These are phyloP conservation scores for Annulohypoxylon stygium DNA, from an alignment of 495 filamentous ascomycete genomes.

Conservation along the genomic window DNA sequence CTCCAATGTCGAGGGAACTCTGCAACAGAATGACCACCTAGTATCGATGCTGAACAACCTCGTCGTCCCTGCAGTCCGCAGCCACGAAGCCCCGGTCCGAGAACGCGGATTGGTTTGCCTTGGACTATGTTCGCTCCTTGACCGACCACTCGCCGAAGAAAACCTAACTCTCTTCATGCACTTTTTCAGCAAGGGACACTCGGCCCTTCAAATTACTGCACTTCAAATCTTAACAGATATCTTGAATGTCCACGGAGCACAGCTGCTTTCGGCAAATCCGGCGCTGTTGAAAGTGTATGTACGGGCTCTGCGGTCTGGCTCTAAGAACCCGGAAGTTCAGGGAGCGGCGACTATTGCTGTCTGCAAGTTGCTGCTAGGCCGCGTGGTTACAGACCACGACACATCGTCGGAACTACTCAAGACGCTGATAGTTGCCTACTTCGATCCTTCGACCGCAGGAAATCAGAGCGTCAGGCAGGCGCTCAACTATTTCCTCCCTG, in stretches of 20 bases:
- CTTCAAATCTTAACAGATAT: slow-evolving; percentile 96
- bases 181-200: slow-evolving; percentile 93
- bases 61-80: slow-evolving; percentile 92
- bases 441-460: slow-evolving; percentile 83
- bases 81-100: slow-evolving; percentile 91
- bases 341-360: slow-evolving; percentile 84
- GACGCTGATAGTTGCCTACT: slow-evolving; percentile 85
- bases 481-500: slow-evolving; percentile 94
- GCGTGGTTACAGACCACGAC: slow-evolving; percentile 69
- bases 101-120: slow-evolving; percentile 91
- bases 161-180: slow-evolving; percentile 95
- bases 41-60: slow-evolving; percentile 97
- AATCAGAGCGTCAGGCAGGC: slow-evolving; percentile 92
- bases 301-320: slow-evolving; percentile 77
- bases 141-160: slow-evolving; percentile 90
- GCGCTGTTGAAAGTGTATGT: slow-evolving; percentile 81
- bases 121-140: slow-evolving; percentile 90
- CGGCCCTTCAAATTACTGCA: slow-evolving; percentile 87
- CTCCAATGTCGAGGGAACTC: slow-evolving; percentile 84
- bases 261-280: slow-evolving; percentile 71
- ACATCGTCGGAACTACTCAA: slow-evolving; percentile 78
- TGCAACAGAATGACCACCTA: slow-evolving; percentile 88
- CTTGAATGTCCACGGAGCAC: slow-evolving; percentile 83
- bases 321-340: slow-evolving; percentile 78
- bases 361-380: slow-evolving; percentile 87